phyloP scores from a whole-genome alignment of 2,329 filamentous ascomycete genomes.

The Aspergillus ochraceus region DNA sequence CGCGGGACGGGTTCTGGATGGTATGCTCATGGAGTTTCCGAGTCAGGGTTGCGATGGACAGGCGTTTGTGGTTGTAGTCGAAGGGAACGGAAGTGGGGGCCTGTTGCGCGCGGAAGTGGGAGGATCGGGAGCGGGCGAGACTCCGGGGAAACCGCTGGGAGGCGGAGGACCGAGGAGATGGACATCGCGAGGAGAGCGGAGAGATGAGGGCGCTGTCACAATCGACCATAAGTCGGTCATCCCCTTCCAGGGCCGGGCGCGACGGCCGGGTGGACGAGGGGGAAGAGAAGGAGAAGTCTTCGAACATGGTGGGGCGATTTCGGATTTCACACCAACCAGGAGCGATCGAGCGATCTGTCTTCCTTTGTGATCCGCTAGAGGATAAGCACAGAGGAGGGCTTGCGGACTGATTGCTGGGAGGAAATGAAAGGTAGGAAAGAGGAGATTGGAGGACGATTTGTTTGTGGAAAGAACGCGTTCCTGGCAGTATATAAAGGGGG shows the following conservation, averaged over 20 bases:
- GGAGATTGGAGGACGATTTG: background rate
- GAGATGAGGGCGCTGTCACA: constrained; percentile 40
- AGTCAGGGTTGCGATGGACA: constrained; percentile 43
- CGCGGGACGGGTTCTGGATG: constrained; percentile 25
- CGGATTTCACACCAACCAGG: background rate
- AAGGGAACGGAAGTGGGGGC: constrained; percentile 45
- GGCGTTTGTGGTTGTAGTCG: constrained; percentile 39
- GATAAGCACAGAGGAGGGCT: background rate
- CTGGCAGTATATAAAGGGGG: background rate
- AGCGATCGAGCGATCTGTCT: background rate
- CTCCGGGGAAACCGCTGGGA: constrained; percentile 32
- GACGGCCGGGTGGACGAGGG: constrained; percentile 32
- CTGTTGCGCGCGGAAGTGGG: constrained; percentile 35
- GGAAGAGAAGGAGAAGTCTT: constrained; percentile 44
- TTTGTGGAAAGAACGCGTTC: background rate
- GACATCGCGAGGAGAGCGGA: constrained; percentile 43
- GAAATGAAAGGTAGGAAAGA: background rate
- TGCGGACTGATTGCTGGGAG: background rate
- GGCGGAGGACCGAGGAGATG: constrained; percentile 36
- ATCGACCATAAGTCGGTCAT: constrained; percentile 37
- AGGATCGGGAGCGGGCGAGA: constrained; percentile 33
- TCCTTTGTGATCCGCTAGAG: background rate
- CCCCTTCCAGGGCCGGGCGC: constrained; percentile 30
- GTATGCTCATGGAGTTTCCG: constrained; percentile 43
- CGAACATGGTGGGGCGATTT: constrained; percentile 34